phyloP scores from a whole-genome alignment of 2,329 filamentous ascomycete genomes.

The Fulvia fulva region DNA sequence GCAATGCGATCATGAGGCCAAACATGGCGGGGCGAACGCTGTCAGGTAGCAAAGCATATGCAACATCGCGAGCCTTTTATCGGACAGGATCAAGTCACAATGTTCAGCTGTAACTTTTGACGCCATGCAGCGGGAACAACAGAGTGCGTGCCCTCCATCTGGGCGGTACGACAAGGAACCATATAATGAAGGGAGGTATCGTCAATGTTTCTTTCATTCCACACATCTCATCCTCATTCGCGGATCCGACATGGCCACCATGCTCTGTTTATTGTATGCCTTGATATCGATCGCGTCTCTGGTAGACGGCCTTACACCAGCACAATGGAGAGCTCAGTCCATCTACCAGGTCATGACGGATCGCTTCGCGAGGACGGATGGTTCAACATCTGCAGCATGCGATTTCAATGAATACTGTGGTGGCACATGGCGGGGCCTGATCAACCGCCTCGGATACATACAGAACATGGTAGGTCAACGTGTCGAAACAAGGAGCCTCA shows the following conservation, averaged over 20 bases:
- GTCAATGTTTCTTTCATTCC: not conserved
- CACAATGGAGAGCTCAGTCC: constrained; percentile 43
- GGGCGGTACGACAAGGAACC: not conserved
- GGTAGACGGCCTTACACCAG: not conserved
- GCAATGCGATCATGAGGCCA: not conserved
- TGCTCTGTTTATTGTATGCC: constrained; percentile 1
- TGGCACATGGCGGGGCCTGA: constrained; percentile 46
- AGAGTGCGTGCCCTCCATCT: not conserved
- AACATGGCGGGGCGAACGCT: not conserved
- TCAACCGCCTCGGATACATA: constrained; percentile 46
- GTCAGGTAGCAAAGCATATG: not conserved
- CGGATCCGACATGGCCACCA: not conserved
- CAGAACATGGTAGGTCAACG: constrained; percentile 39
- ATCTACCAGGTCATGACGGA: constrained; percentile 60
- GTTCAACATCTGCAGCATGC: constrained; percentile 44
- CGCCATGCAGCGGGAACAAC: not conserved
- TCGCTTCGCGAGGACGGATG: constrained; percentile 49
- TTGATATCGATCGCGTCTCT: not conserved
- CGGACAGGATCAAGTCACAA: not conserved
- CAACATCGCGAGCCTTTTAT: not conserved
- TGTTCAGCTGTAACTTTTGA: not conserved
- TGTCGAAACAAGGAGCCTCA: not conserved
- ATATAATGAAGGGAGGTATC: not conserved
- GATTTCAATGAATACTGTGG: constrained; percentile 44
- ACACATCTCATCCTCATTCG: not conserved